Evolutionary conservation across 768 basidiomycete species (phyloP), one percentile per base, ranked within the genome.

Genomic region (Podaxis sp.): DNA sequence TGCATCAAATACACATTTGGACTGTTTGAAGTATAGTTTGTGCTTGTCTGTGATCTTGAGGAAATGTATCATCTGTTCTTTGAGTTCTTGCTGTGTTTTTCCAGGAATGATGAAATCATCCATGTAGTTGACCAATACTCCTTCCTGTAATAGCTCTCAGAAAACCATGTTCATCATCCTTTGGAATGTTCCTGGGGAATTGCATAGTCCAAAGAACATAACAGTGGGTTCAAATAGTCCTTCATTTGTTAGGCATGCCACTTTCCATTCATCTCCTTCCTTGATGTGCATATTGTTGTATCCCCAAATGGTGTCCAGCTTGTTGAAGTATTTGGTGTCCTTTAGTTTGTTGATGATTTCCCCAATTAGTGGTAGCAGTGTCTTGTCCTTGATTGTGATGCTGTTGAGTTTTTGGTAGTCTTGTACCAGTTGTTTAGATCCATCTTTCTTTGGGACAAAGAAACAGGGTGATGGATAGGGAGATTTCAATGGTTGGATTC

Each of bases 81-180:
- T 1, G 0, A 59, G 64, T 44, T 67, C 64, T 22, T 51, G 33
- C 15, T 57, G 2, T 3, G 62, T 66, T 6, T 65, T 55, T 0
- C 66, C 64, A 22, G 65, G 73, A 26, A 76, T 71, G 36, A 79
- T 61, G 30, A 80, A 75, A 26, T 26, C 2, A 64, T 80, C 77
- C 33, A 81, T 65, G 65, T 84, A 80, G 1, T 80, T 68, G 0
- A 75, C 49, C 3, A 82, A 63, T 2, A 5, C 4, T 22, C 56
- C 56, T 52, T 39, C 17, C 13, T 13, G 26, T 2, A 58, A 36
- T 17, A 57, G 11, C 2, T 57, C 57, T n/a, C 15, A 3, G 48
- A 64, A 64, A 0, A 64, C 53, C 0, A 0, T 11, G n/a, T 60
- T 52, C 59, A 64, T 64, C 59, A 64, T 54, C 22, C 28, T 19